Percentiles rank a stretch among this genome's conserved stretches.
These are phyloP conservation scores for Calonectria pseudoturangicola DNA, from an alignment of 2,329 filamentous ascomycete genomes.

Conservation along the genomic window DNA sequence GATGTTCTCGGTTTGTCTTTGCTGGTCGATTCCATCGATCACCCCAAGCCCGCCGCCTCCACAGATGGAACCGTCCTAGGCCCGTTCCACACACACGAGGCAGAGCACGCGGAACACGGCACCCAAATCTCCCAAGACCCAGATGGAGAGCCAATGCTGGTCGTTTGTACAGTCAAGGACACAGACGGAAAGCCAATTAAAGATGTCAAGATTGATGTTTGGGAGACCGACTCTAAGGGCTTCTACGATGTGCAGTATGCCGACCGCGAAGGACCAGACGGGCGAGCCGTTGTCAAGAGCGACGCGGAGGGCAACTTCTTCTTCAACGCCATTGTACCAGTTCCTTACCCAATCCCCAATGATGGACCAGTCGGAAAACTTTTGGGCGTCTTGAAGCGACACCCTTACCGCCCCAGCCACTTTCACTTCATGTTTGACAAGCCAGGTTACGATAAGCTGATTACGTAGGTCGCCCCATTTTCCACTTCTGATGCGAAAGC, in stretches of 20 bases:
- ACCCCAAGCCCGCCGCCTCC: slow-evolving; percentile 80
- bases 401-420: slow-evolving; percentile 85
- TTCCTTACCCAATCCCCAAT: slow-evolving; percentile 88
- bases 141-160: slow-evolving; percentile 79
- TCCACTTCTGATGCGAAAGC: background rate
- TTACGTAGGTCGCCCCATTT: slow-evolving; percentile 33
- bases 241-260: slow-evolving; percentile 85
- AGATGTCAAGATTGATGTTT: slow-evolving; percentile 82
- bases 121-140: slow-evolving; percentile 77
- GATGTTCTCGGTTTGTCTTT: slow-evolving; percentile 86
- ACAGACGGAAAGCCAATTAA: slow-evolving; percentile 75
- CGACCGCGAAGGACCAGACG: slow-evolving; percentile 66
- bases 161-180: slow-evolving; percentile 80
- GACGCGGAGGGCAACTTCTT: slow-evolving; percentile 70
- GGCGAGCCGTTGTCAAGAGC: slow-evolving; percentile 55
- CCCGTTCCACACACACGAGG: slow-evolving; percentile 86
- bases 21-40: slow-evolving; percentile 85
- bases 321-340: slow-evolving; percentile 89
- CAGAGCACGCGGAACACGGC: slow-evolving; percentile 72
- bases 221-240: slow-evolving; percentile 85
- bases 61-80: slow-evolving; percentile 87
- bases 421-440: slow-evolving; percentile 92
- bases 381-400: slow-evolving; percentile 77
- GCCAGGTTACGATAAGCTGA: slow-evolving; percentile 39
- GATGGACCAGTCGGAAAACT: slow-evolving; percentile 89